phyloP scores from a whole-genome alignment of 1,284 basidiomycete species.

The Rhizoctonia solani region DNA sequence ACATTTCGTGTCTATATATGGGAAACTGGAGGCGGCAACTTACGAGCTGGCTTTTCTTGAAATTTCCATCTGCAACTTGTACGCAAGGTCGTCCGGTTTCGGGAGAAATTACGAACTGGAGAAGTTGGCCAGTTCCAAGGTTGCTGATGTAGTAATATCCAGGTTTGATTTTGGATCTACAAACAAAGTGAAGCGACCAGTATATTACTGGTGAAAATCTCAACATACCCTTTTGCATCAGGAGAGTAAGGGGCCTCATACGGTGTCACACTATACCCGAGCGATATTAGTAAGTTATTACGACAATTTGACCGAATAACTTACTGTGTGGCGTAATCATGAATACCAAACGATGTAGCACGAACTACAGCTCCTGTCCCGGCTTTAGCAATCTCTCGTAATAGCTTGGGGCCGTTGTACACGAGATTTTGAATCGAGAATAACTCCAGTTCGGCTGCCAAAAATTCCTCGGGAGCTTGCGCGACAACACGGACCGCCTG shows the following conservation, averaged over 20 bases:
- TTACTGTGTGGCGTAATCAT: not conserved
- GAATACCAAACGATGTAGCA: constrained; percentile 1
- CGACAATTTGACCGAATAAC: not conserved
- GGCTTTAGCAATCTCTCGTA: constrained; percentile 6
- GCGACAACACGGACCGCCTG: not conserved
- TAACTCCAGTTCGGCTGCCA: constrained; percentile 12
- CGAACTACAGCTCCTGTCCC: constrained; percentile 26
- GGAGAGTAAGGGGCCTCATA: not conserved
- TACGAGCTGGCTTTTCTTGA: constrained; percentile 13
- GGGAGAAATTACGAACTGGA: not conserved
- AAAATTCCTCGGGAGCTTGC: constrained; percentile 15
- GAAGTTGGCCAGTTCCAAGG: not conserved
- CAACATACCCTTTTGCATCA: not conserved
- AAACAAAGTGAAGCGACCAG: no score
- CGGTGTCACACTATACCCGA: not conserved
- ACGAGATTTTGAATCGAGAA: constrained; percentile 11
- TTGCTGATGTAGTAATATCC: constrained; percentile 18
- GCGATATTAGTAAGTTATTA: not conserved
- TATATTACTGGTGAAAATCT: no score
- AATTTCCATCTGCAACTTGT: not conserved
- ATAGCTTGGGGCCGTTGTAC: constrained; percentile 10
- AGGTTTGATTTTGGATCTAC: not conserved
- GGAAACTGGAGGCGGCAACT: not conserved
- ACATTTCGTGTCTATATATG: not conserved
- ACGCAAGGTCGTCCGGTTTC: not conserved